Evolutionary conservation across 2,329 filamentous ascomycete genomes (phyloP).

Genomic region (Calonectria pseudoreteaudii): DNA sequence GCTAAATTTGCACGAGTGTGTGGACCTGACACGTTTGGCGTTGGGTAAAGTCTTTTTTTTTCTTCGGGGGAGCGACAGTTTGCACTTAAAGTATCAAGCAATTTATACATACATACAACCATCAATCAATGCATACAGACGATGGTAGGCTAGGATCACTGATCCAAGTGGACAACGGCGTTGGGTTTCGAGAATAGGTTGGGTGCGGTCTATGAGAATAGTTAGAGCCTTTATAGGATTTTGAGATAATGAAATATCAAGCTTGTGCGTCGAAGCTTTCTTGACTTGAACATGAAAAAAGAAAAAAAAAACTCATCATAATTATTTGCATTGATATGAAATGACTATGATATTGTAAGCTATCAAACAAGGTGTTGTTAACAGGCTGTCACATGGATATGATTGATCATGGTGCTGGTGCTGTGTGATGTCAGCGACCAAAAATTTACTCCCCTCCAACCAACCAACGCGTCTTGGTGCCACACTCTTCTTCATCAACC

Average conservation of each 20-base stretch:
- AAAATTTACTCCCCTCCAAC: conserved; percentile 34
- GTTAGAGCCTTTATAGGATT: conserved; percentile 14
- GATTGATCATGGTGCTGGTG: not conserved
- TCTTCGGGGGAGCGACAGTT: not conserved
- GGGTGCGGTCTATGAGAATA: not conserved
- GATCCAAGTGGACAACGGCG: conserved; percentile 15
- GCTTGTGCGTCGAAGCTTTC: not conserved
- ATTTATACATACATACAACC: conserved; percentile 10
- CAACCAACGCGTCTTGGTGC: conserved; percentile 38
- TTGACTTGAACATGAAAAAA: not conserved
- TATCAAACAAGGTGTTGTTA: not conserved
- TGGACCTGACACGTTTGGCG: conserved; percentile 9
- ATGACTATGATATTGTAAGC: not conserved
- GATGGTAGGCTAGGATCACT: not conserved
- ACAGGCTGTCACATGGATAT: not conserved
- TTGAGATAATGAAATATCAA: conserved; percentile 3
- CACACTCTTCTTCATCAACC: conserved; percentile 27
- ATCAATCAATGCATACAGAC: not conserved
- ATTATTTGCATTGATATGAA: not conserved
- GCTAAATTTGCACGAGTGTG: not conserved
- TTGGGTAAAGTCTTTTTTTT: conserved; percentile 3
- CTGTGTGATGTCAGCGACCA: conserved; percentile 38
- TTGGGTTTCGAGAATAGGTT: conserved; percentile 11
- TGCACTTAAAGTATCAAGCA: not conserved
- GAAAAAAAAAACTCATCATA: not conserved